Evolutionary conservation across 345 rosid genomes (phyloP).

Genomic region (Streptanthus diversifolius): DNA sequence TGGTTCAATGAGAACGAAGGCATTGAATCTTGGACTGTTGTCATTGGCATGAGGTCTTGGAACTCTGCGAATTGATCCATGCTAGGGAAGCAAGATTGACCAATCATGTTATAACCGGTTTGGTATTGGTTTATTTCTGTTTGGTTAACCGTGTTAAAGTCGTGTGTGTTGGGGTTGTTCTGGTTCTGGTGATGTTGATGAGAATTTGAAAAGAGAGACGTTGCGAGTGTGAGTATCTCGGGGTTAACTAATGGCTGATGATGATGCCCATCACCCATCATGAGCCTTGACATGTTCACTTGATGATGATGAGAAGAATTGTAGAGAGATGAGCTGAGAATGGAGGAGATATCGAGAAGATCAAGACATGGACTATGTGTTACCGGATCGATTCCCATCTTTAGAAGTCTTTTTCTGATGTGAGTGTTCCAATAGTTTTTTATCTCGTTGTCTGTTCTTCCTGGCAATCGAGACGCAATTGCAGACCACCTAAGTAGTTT

Average conservation of each 20-base stretch:
- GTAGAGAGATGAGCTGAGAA: slow-evolving; percentile 39
- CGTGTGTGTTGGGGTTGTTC: slow-evolving; percentile 13
- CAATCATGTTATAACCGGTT: slow-evolving; percentile 31
- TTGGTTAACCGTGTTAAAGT: slow-evolving; percentile 18
- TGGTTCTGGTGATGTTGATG: slow-evolving; percentile 1
- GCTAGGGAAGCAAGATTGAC: slow-evolving; percentile 32
- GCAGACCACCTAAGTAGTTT: slow-evolving; percentile 72
- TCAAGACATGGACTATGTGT: slow-evolving; percentile 75
- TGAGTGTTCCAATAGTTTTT: slow-evolving; percentile 91
- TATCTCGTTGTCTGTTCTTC: slow-evolving; percentile 87
- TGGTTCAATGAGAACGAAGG: slow-evolving; percentile 18
- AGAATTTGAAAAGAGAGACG: slow-evolving; percentile 23
- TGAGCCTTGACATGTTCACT: slow-evolving; percentile 35
- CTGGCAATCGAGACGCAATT: slow-evolving; percentile 76
- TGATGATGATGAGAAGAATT: slow-evolving; percentile 32
- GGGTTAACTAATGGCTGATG: slow-evolving; percentile 17
- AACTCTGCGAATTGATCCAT: slow-evolving; percentile 16
- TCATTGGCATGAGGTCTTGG: slow-evolving; percentile 3
- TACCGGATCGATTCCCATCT: slow-evolving; percentile 85
- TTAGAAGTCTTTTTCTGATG: slow-evolving; percentile 61
- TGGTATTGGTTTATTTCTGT: slow-evolving; percentile 26
- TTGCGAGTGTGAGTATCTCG: slow-evolving; percentile 35
- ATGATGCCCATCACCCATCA: slow-evolving; percentile 26
- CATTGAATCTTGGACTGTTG: slow-evolving; percentile 9
- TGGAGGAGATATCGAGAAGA: slow-evolving; percentile 49